Evolutionary conservation across 768 basidiomycete species (phyloP).

Genomic region (Collybia mongolica): DNA sequence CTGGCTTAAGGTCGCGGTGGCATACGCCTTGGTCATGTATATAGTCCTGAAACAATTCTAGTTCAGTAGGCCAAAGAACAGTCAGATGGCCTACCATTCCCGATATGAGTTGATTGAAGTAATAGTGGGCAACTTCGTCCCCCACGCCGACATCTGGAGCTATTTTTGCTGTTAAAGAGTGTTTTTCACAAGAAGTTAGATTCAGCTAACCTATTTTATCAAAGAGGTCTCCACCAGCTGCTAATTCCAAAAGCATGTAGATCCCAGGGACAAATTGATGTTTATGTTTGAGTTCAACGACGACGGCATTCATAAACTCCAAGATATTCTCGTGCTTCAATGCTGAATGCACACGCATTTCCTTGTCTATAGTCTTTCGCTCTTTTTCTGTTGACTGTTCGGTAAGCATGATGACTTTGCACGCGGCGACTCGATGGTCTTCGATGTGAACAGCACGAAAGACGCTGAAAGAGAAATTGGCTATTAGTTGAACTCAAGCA

Average conservation of each 20-base stretch:
- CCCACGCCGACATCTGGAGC: conserved; percentile 88
- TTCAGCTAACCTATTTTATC: conserved; percentile 88
- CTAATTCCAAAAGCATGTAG: conserved; percentile 92
- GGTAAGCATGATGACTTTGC: conserved; percentile 76
- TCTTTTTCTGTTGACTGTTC: conserved; percentile 62
- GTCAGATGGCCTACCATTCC: conserved; percentile 62
- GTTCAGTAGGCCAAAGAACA: background rate
- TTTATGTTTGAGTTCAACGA: conserved; percentile 65
- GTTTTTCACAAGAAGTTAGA: background rate
- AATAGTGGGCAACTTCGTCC: conserved; percentile 86
- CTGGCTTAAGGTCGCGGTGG: conserved; percentile 96
- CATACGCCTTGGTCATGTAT: conserved; percentile 90
- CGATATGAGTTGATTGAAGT: conserved; percentile 81
- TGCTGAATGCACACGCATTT: conserved; percentile 84
- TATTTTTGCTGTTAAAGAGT: conserved; percentile 26
- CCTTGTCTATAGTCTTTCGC: conserved; percentile 84
- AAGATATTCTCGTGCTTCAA: conserved; percentile 81
- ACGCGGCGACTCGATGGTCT: conserved; percentile 73
- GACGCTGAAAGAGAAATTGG: conserved; percentile 49
- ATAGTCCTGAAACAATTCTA: conserved; percentile 55
- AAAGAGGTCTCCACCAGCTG: conserved; percentile 92
- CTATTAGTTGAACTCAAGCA: background rate
- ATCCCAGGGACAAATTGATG: conserved; percentile 71
- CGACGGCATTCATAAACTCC: conserved; percentile 75
- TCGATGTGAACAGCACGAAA: conserved; percentile 76